phyloP scores from a whole-genome alignment of 805 yeast species.

The Lipomyces spencermartinsiae region DNA sequence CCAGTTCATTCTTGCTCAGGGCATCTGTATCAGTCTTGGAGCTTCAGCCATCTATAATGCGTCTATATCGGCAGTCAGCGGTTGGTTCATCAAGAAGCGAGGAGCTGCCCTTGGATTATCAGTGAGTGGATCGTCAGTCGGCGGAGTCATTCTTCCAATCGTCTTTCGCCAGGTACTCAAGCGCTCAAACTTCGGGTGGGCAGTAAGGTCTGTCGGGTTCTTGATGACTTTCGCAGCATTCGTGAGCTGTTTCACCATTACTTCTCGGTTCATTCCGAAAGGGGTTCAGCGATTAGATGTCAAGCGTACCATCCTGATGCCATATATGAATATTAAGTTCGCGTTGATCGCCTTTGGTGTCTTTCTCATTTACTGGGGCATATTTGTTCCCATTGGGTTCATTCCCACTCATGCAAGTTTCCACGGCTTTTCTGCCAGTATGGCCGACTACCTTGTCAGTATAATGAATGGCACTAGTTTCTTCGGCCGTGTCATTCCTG shows the following conservation, averaged over 20 bases:
- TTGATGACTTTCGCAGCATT: conserved; percentile 46
- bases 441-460: conserved; percentile 43
- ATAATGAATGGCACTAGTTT: conserved; percentile 40
- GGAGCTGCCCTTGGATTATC: conserved; percentile 56
- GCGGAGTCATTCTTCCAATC: conserved; percentile 57
- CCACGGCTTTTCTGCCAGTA: conserved; percentile 33
- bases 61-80: conserved; percentile 53
- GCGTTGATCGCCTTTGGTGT: conserved; percentile 39
- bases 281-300: neutral
- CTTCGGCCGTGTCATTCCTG: conserved; percentile 55
- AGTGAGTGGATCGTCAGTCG: conserved; percentile 58
- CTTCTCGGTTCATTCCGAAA: conserved; percentile 39
- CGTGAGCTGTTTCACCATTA: conserved; percentile 38
- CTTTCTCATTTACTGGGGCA: conserved; percentile 42
- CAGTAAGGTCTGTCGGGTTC: conserved; percentile 57
- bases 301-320: conserved; percentile 22
- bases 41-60: conserved; percentile 53
- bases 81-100: conserved; percentile 53
- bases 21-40: conserved; percentile 57
- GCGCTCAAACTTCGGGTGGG: conserved; percentile 60
- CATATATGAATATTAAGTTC: conserved; percentile 41
- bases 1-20: conserved; percentile 61
- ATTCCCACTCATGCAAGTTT: conserved; percentile 42
- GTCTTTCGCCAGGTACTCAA: conserved; percentile 52
- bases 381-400: conserved; percentile 47